phyloP scores from a whole-genome alignment of 2,329 filamentous ascomycete genomes.

The Pyrenophora seminiperda region DNA sequence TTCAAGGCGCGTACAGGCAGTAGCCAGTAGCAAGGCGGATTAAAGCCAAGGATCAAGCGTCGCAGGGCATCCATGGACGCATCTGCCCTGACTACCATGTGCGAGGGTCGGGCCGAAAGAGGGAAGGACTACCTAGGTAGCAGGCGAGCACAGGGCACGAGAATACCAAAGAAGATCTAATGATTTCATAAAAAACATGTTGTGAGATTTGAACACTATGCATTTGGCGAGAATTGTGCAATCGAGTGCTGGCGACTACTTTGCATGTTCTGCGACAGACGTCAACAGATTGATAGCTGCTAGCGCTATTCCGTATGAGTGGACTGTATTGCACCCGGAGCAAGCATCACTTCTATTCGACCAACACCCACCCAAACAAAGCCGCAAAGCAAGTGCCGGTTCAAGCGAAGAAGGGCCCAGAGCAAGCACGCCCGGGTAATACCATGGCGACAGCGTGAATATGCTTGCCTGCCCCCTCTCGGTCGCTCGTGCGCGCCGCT shows the following conservation, averaged over 20 bases:
- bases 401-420: conserved; percentile 5
- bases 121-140: conserved; percentile 18
- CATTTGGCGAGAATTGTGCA: no score
- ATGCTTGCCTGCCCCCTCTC: conserved; percentile 27
- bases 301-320: conserved; percentile 27
- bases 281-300: conserved; percentile 7
- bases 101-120: conserved; percentile 18
- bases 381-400: conserved; percentile 13
- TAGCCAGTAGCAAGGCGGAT: conserved; percentile 16
- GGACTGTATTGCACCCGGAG: conserved; percentile 14
- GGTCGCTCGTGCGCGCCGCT: conserved; percentile 19
- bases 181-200: conserved; percentile 6
- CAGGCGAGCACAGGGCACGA: conserved; percentile 11
- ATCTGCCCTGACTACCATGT: conserved; percentile 16
- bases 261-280: background rate
- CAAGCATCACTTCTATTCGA: conserved; percentile 17
- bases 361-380: conserved; percentile 20
- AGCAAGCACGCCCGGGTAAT: conserved; percentile 3
- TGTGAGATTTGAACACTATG: no score
- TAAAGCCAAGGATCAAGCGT: conserved; percentile 18
- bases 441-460: conserved; percentile 22
- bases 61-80: conserved; percentile 11
- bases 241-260: conserved; percentile 4
- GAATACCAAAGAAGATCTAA: conserved; percentile 25
- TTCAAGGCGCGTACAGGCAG: conserved; percentile 14